phyloP scores from a whole-genome alignment of 176 grass and related monocot species.

The Triticum urartu region DNA sequence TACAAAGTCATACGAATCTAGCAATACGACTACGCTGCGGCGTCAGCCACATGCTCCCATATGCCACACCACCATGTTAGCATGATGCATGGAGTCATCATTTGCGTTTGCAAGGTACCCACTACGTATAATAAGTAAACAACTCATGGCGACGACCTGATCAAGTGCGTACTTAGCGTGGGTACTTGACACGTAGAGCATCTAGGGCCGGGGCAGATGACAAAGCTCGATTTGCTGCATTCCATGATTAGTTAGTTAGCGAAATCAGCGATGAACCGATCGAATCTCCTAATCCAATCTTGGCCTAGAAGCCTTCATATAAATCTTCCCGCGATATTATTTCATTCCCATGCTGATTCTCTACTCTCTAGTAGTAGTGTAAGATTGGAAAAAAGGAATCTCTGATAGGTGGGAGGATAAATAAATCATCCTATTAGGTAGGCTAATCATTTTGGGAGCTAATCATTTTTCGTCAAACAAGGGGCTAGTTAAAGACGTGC shows the following conservation, averaged over 20 bases:
- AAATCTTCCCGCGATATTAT: background rate
- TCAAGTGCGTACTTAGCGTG: background rate
- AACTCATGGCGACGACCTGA: too few species aligned
- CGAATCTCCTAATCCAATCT: too few species aligned
- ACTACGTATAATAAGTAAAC: too few species aligned
- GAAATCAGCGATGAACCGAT: background rate
- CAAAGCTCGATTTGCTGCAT: constrained; percentile 11
- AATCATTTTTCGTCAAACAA: constrained; percentile 39
- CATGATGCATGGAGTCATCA: too few species aligned
- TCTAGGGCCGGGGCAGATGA: constrained; percentile 2
- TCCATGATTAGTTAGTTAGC: constrained; percentile 23
- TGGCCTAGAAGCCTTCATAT: constrained; percentile 8
- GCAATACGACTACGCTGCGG: too few species aligned
- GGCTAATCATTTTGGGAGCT: constrained; percentile 22
- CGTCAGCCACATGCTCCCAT: too few species aligned
- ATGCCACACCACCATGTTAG: too few species aligned
- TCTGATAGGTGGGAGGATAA: constrained; percentile 23
- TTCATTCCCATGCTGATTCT: background rate
- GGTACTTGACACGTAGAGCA: constrained; percentile 39
- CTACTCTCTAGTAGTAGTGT: background rate
- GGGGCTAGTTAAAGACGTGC: constrained; percentile 10
- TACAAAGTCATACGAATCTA: too few species aligned
- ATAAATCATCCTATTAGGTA: background rate
- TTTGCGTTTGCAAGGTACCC: too few species aligned
- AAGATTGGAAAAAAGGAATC: constrained; percentile 1